A percentile compares a stretch with the other conserved stretches of the same genome.
Conservation (phyloP, 441 rosid genomes). For the Gossypium lobatum region DNA sequence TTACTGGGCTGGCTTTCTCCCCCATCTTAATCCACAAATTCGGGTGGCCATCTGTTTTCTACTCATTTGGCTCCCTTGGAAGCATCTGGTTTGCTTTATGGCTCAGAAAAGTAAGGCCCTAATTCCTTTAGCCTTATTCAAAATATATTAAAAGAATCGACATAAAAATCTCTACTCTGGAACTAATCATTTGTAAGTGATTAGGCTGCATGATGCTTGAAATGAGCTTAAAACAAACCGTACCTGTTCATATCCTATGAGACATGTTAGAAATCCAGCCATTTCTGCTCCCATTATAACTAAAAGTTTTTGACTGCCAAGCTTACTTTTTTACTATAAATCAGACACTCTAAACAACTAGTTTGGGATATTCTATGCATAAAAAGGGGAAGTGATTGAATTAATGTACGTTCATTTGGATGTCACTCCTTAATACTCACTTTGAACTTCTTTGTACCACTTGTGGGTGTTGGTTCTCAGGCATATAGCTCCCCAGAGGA, state of each 20-base stretch:
- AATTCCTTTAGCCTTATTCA: constrained; percentile 13
- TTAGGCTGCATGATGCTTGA: not conserved
- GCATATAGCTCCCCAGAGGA: constrained; percentile 88
- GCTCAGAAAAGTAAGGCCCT: constrained; percentile 51
- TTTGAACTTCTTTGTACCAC: not conserved
- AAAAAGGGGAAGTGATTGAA: not conserved
- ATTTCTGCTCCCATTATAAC: constrained; percentile 9
- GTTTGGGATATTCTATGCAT: not conserved
- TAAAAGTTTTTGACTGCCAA: not conserved
- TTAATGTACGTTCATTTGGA: constrained; percentile 10
- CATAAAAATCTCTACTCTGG: not conserved
- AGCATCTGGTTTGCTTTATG: constrained; percentile 87
- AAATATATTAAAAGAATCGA: not conserved
- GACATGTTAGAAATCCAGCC: not conserved
- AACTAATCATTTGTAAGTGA: not conserved
- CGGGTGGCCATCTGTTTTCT: constrained; percentile 98
- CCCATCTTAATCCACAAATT: constrained; percentile 77
- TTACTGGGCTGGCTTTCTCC: constrained; percentile 79
- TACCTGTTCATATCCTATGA: not conserved
- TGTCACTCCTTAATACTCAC: constrained; percentile 14
- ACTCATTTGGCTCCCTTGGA: constrained; percentile 90
- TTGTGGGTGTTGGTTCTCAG: constrained; percentile 36
- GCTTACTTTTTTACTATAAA: not conserved
- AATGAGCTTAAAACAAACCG: not conserved
- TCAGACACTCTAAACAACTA: not conserved